Percentiles rank a stretch among this genome's conserved stretches.
Evolutionary conservation across 1,139 yeast genomes (phyloP).

Genomic region (Candida mesenterica): DNA sequence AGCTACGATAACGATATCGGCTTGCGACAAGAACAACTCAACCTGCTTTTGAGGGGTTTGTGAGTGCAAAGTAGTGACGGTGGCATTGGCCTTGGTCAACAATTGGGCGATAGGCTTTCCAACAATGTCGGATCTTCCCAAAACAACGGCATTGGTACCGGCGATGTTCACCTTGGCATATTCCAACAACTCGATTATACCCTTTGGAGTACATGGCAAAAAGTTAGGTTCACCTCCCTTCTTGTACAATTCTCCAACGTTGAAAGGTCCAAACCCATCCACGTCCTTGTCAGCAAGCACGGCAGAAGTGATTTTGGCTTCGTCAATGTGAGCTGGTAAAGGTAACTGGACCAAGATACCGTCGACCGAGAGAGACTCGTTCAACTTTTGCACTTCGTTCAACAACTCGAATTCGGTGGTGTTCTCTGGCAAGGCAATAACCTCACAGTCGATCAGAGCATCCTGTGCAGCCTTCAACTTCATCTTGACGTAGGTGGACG

Average conservation of each 20-base stretch:
- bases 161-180: slow-evolving; percentile 59
- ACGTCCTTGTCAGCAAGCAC: slow-evolving; percentile 84
- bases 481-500: slow-evolving; percentile 93
- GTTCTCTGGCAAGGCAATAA: slow-evolving; percentile 64
- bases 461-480: slow-evolving; percentile 89
- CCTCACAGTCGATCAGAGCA: slow-evolving; percentile 71
- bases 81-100: slow-evolving; percentile 75
- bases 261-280: slow-evolving; percentile 90
- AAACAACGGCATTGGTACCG: slow-evolving; percentile 88
- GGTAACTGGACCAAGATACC: slow-evolving; percentile 94
- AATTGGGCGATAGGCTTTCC: slow-evolving; percentile 91
- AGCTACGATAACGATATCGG: slow-evolving; percentile 92
- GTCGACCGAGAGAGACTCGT: slow-evolving; percentile 68
- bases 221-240: slow-evolving; percentile 83
- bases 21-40: slow-evolving; percentile 58
- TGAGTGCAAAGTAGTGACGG: slow-evolving; percentile 84
- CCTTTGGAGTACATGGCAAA: slow-evolving; percentile 96
- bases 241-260: slow-evolving; percentile 90
- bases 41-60: slow-evolving; percentile 59
- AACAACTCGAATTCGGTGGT: slow-evolving; percentile 60
- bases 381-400: slow-evolving; percentile 57
- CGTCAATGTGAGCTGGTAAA: slow-evolving; percentile 78
- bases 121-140: slow-evolving; percentile 95
- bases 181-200: slow-evolving; percentile 75
- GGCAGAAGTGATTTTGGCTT: slow-evolving; percentile 71